Percentiles rank a stretch among this genome's conserved stretches.
Evolutionary conservation across 768 basidiomycete genomes (phyloP).

Genomic region (Coprinopsis strossmayeri): DNA sequence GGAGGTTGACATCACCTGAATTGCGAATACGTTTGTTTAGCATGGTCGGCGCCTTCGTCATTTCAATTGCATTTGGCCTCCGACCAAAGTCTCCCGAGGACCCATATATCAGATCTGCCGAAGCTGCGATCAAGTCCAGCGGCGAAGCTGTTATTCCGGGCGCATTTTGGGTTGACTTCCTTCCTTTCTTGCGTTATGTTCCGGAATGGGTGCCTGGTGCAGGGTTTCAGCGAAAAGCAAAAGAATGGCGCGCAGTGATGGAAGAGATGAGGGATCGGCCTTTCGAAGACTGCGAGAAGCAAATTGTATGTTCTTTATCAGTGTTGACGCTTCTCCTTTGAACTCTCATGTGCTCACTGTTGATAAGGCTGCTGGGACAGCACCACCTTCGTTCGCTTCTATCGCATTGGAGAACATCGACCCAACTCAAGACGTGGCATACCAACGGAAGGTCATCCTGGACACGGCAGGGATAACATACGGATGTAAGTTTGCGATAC

Average conservation of each 20-base stretch:
- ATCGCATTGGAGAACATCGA: too few relatives aligned
- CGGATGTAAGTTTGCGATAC: too few relatives aligned
- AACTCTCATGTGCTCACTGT: background rate
- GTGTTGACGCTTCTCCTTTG: background rate
- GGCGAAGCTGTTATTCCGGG: constrained; percentile 8
- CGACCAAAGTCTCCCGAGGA: constrained; percentile 32
- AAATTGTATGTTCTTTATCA: constrained; percentile 12
- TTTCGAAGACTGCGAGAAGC: constrained; percentile 17
- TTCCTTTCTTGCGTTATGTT: constrained; percentile 29
- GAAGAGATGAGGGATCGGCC: constrained; percentile 28
- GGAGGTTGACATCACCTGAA: too few relatives aligned
- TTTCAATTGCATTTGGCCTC: constrained; percentile 55
- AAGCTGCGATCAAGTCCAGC: constrained; percentile 28
- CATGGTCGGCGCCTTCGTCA: constrained; percentile 36
- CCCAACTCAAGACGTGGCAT: too few relatives aligned
- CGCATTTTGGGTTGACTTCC: constrained; percentile 30
- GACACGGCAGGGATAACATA: too few relatives aligned
- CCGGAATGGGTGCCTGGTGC: constrained; percentile 54
- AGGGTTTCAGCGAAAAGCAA: constrained; percentile 43
- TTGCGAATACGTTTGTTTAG: constrained; percentile 19
- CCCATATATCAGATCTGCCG: constrained; percentile 33
- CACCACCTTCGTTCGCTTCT: too few relatives aligned
- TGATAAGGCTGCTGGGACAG: background rate
- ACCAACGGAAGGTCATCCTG: too few relatives aligned
- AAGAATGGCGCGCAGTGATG: constrained; percentile 29